Conservation (phyloP, 345 rosid genomes). For the Cardamine chenopodiifolia region DNA sequence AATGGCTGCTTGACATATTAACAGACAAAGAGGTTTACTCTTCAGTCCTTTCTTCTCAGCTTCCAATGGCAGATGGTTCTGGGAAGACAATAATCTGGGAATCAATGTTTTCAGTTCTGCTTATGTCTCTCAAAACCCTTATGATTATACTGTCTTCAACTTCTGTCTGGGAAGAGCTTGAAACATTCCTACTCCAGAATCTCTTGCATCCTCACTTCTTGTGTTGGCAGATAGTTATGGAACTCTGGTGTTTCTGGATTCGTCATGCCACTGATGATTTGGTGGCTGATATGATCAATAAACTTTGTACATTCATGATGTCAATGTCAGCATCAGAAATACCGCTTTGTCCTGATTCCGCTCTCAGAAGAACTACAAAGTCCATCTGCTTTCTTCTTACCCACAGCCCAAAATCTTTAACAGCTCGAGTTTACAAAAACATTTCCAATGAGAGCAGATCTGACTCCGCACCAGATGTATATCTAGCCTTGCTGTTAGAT, state of each 20-base stretch:
- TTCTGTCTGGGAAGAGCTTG: slow-evolving; percentile 66
- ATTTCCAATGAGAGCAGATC: slow-evolving; percentile 47
- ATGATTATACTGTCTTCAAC: slow-evolving; percentile 64
- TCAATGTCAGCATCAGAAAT: slow-evolving; percentile 56
- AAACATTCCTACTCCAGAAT: slow-evolving; percentile 68
- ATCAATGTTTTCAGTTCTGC: slow-evolving; percentile 59
- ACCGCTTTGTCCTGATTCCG: slow-evolving; percentile 56
- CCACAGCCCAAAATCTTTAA: slow-evolving; percentile 54
- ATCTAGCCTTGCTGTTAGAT: slow-evolving; percentile 67
- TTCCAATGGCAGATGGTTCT: slow-evolving; percentile 59
- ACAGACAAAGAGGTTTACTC: slow-evolving; percentile 68
- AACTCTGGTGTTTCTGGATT: slow-evolving; percentile 82
- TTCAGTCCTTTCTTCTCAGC: slow-evolving; percentile 60
- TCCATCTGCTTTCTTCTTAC: slow-evolving; percentile 62
- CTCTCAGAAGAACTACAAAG: slow-evolving; percentile 68
- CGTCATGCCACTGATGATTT: slow-evolving; percentile 61
- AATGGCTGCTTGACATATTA: slow-evolving; percentile 64
- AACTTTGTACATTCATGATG: slow-evolving; percentile 60
- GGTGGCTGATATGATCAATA: slow-evolving; percentile 49
- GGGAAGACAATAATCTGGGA: slow-evolving; percentile 69
- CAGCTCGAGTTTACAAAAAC: slow-evolving; percentile 56
- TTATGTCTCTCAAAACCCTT: slow-evolving; percentile 72
- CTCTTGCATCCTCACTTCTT: slow-evolving; percentile 83
- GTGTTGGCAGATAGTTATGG: slow-evolving; percentile 78
- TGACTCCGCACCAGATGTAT: slow-evolving; percentile 53